A percentile compares a stretch with the other conserved stretches of the same genome.
Evolutionary conservation across 345 rosid genomes (phyloP).

Genomic region (Acer campestre): DNA sequence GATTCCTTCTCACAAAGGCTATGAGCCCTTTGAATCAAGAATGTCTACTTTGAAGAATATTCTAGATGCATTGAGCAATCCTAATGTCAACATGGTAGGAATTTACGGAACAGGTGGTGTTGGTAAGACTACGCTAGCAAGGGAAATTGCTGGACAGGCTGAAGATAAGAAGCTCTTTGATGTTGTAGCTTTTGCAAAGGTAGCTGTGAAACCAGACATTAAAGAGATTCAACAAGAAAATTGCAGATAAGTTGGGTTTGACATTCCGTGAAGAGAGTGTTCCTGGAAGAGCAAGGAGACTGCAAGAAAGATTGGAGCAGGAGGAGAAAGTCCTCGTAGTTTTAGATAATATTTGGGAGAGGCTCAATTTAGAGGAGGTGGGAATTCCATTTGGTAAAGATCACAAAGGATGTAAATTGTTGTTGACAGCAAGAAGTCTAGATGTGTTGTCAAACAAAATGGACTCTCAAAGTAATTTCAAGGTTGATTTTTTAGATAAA

Average conservation of each 20-base stretch:
- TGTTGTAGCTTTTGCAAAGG: not conserved
- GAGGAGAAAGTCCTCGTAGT: not conserved
- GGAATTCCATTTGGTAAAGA: no score
- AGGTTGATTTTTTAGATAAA: no score
- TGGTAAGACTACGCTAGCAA: conserved; percentile 18
- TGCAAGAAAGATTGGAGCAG: not conserved
- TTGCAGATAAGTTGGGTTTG: conserved; percentile 1
- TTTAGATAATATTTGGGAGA: no score
- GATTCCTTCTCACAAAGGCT: not conserved
- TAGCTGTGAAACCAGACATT: not conserved
- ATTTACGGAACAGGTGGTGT: not conserved
- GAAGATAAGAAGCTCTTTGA: not conserved
- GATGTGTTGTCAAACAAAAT: no score
- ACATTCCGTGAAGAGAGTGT: not conserved
- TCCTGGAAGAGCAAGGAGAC: not conserved
- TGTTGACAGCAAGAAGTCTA: no score
- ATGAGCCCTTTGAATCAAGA: conserved; percentile 22
- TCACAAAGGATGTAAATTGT: no score
- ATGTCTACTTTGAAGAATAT: not conserved
- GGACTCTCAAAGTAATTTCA: no score
- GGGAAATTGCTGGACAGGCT: no score
- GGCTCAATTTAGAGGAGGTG: no score
- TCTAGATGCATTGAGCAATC: not conserved
- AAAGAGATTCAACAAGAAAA: not conserved
- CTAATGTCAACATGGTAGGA: conserved; percentile 8